A percentile compares a stretch with the other conserved stretches of the same genome.
Evolutionary conservation across 1,284 basidiomycete species (phyloP).

Genomic region (Boletus sp.): DNA sequence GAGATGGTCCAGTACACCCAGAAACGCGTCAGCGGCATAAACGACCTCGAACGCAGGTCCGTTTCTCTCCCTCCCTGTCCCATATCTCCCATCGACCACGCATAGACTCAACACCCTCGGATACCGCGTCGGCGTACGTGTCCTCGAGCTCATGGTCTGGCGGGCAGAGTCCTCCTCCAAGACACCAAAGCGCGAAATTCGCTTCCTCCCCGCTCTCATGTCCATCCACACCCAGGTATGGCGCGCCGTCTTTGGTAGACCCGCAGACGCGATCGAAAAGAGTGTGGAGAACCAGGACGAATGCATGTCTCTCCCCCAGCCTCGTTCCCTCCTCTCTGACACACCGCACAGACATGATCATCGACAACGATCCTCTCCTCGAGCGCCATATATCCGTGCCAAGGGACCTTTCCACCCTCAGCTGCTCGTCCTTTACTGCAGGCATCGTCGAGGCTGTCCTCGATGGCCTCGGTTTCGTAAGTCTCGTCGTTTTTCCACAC

Average conservation of each 20-base stretch:
- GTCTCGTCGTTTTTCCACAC: slow-evolving; percentile 35
- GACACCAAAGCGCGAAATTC: slow-evolving; percentile 82
- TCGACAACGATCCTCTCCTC: slow-evolving; percentile 91
- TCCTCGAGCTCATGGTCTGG: slow-evolving; percentile 77
- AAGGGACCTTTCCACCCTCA: slow-evolving; percentile 89
- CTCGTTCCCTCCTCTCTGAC: slow-evolving; percentile 3
- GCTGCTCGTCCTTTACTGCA: slow-evolving; percentile 94
- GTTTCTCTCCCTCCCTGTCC: not conserved
- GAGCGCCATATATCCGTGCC: slow-evolving; percentile 92
- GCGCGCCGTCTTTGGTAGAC: slow-evolving; percentile 88
- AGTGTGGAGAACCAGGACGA: slow-evolving; percentile 95
- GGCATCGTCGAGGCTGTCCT: slow-evolving; percentile 97
- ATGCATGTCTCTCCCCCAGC: slow-evolving; percentile 51
- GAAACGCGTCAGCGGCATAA: slow-evolving; percentile 89
- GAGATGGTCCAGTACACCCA: slow-evolving; percentile 95
- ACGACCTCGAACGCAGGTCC: slow-evolving; percentile 85
- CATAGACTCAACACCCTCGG: slow-evolving; percentile 84
- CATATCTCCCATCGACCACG: not conserved
- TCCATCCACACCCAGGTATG: slow-evolving; percentile 92
- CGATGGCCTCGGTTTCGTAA: slow-evolving; percentile 91
- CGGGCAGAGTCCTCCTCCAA: slow-evolving; percentile 67
- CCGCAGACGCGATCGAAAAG: slow-evolving; percentile 93
- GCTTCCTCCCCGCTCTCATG: slow-evolving; percentile 86
- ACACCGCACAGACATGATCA: slow-evolving; percentile 82
- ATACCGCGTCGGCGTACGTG: slow-evolving; percentile 81